Evolutionary conservation across 192 early-diverging fungal species (phyloP).

Genomic region (Funneliformis geosporum): DNA sequence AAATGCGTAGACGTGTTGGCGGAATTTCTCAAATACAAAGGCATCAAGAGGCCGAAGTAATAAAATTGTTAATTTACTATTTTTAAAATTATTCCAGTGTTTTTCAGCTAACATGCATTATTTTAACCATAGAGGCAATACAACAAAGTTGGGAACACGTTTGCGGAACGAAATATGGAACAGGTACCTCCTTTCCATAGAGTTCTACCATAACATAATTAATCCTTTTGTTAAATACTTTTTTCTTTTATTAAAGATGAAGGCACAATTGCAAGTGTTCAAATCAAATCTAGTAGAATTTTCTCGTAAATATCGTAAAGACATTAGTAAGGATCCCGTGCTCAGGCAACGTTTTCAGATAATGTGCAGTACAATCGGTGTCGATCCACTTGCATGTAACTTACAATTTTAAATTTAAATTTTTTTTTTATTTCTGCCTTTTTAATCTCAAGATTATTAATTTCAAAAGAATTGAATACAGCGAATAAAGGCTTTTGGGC

Average conservation of each 20-base stretch:
- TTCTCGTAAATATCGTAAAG: slow-evolving; percentile 79
- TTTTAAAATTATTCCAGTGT: neutral
- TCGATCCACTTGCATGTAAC: slow-evolving; percentile 90
- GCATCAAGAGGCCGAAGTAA: neutral
- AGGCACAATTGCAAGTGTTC: slow-evolving; percentile 69
- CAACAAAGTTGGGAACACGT: neutral
- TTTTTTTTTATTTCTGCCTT: neutral
- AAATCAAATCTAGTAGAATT: slow-evolving; percentile 85
- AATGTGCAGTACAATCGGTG: slow-evolving; percentile 92
- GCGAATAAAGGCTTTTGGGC: slow-evolving; percentile 97
- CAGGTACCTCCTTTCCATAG: neutral
- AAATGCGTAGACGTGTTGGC: neutral
- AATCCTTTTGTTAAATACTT: neutral
- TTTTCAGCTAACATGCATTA: neutral
- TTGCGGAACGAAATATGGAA: neutral
- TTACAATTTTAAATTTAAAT: neutral
- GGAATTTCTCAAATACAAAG: neutral
- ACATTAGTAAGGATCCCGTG: slow-evolving; percentile 83
- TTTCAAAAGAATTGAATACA: slow-evolving; percentile 25
- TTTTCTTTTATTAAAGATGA: slow-evolving; percentile 49
- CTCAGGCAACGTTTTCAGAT: slow-evolving; percentile 89
- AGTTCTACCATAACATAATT: neutral
- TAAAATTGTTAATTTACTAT: neutral
- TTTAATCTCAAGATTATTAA: neutral
- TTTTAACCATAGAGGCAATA: neutral